phyloP scores from a whole-genome alignment of 2,329 filamentous ascomycete genomes.

The Aspergillus hortae region DNA sequence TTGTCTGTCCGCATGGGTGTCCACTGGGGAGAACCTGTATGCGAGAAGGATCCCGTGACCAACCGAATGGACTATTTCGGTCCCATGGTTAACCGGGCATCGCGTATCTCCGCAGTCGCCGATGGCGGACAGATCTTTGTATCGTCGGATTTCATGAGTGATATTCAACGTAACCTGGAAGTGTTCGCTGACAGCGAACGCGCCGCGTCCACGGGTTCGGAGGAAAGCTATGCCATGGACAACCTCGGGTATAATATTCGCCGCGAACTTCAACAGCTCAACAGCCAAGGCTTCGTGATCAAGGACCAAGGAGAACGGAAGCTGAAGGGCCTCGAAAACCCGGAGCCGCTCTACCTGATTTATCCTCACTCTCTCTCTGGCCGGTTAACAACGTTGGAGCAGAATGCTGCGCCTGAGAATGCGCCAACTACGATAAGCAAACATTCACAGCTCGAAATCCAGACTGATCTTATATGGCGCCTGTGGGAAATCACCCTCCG shows the following conservation, averaged over 20 bases:
- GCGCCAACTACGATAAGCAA: slow-evolving; percentile 56
- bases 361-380: slow-evolving; percentile 86
- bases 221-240: slow-evolving; percentile 74
- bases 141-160: slow-evolving; percentile 93
- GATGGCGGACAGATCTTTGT: slow-evolving; percentile 97
- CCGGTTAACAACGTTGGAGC: slow-evolving; percentile 51
- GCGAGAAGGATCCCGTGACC: slow-evolving; percentile 92
- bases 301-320: slow-evolving; percentile 95
- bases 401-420: slow-evolving; percentile 46
- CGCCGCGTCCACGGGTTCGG: slow-evolving; percentile 63
- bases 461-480: slow-evolving; percentile 81
- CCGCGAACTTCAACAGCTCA: slow-evolving; percentile 80
- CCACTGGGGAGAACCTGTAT: slow-evolving; percentile 91
- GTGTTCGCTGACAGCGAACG: slow-evolving; percentile 83
- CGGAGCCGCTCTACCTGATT: slow-evolving; percentile 90
- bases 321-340: slow-evolving; percentile 94
- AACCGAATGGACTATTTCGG: slow-evolving; percentile 99
- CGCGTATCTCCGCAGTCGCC: slow-evolving; percentile 88
- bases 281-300: slow-evolving; percentile 90
- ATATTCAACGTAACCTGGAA: slow-evolving; percentile 87
- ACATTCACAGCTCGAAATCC: slow-evolving; percentile 68
- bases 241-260: slow-evolving; percentile 71
- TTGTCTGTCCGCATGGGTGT: slow-evolving; percentile 96
- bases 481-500: slow-evolving; percentile 86
- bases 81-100: slow-evolving; percentile 97